Percentiles rank a stretch among this genome's conserved stretches.
phyloP scores from a whole-genome alignment of 768 basidiomycete species.

The Pseudohyphozyma bogoriensis region DNA sequence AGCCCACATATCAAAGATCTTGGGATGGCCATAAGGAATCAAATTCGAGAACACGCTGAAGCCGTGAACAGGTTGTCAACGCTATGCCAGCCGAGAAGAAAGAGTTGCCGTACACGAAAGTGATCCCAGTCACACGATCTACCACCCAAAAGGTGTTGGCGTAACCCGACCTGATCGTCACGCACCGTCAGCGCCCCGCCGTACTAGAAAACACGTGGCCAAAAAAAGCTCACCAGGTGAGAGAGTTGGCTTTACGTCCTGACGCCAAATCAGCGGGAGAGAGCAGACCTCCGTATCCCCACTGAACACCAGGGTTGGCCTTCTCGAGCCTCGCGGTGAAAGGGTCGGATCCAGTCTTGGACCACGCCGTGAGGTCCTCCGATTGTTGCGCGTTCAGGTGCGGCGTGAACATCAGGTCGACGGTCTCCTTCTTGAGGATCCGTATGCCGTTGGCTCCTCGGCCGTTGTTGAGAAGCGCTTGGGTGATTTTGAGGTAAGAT shows the following conservation, averaged over 20 bases:
- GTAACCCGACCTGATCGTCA: too few relatives aligned
- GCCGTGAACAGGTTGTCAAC: neutral
- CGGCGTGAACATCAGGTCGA: constrained; percentile 24
- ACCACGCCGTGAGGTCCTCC: neutral
- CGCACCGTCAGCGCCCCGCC: too few relatives aligned
- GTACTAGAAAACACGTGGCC: too few relatives aligned
- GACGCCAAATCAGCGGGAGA: neutral
- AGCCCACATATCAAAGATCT: constrained; percentile 10
- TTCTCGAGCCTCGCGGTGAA: neutral
- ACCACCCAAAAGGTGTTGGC: constrained; percentile 22
- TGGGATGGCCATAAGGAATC: neutral
- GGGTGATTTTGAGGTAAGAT: constrained; percentile 32
- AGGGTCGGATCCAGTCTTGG: neutral
- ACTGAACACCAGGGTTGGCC: neutral
- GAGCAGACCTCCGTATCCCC: constrained; percentile 4
- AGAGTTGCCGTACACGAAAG: neutral
- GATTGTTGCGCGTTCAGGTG: too few relatives aligned
- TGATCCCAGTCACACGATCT: constrained; percentile 8
- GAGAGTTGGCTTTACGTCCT: neutral
- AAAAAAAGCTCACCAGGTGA: too few relatives aligned
- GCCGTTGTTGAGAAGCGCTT: constrained; percentile 28
- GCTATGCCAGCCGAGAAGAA: too few relatives aligned
- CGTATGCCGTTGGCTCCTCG: too few relatives aligned
- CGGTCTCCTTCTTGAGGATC: constrained; percentile 16
- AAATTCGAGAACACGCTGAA: neutral